Evolutionary conservation across 768 basidiomycete genomes (phyloP), one percentile per base, ranked within the genome.

Genomic region (Cantharellus cinnabarinus): DNA sequence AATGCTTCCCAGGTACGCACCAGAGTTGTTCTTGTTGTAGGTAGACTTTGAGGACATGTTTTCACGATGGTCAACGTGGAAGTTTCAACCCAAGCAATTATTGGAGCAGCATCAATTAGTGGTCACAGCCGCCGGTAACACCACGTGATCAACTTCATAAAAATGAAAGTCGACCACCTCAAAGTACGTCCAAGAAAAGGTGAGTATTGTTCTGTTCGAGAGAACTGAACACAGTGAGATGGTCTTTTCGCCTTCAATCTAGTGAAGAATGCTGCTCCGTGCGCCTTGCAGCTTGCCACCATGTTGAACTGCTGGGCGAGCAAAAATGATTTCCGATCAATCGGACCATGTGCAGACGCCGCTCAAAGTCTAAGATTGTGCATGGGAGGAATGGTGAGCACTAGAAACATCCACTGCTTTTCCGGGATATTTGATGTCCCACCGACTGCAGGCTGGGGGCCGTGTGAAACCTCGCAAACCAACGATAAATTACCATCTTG

Each of bases 281-380:
- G 85, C 67, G 79, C 77, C 3, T 68, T 77, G 38, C 80, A 89
- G 68, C 75, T 91, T 59, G 75, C 81, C 15, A 71, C 77, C 51
- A 85, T 93, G 85, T 79, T 93, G 41, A 79, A 81, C 41, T 93
- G 89, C 69, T 90, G 86, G 87, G 85, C 89, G 37, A 83, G 83
- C 14, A 76, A 76, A 4, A 70, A 72, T 10, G 88, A 91, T 68
- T 62, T 82, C 41, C 72, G 74, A 57, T 7, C 70, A 72, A 3
- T 69, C 50, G 4, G 68, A 1, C 67, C 71, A 10, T 93, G 89
- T 67, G 72, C 76, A 64, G 74, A 76, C 20, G 70, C 76, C 10
- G 80, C 87, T 0, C 69, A 81, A 63, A 68, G 71, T 44, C 70
- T 91, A 56, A 85, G 81, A 66, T 74, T 79, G 41, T 93, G 89